Percentiles rank a stretch among this genome's conserved stretches.
These are phyloP conservation scores for Tetrastigma voinierianum DNA, from an alignment of 164 flowering plant species.

Conservation along the genomic window DNA sequence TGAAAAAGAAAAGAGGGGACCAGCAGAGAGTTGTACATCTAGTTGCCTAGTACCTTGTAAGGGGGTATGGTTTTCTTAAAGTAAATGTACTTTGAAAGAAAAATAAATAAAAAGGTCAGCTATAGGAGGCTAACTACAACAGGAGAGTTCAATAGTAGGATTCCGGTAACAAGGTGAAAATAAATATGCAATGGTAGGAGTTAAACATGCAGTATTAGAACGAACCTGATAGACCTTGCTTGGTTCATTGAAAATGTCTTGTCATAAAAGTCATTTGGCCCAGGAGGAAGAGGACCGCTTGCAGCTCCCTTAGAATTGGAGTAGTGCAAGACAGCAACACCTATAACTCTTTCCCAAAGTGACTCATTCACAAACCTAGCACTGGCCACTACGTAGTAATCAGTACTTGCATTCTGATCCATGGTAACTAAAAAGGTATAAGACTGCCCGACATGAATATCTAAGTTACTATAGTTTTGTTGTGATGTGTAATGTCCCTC, in stretches of 20 bases:
- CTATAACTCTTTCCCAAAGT: slow-evolving; percentile 63
- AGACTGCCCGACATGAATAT: slow-evolving; percentile 82
- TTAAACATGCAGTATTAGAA: neutral
- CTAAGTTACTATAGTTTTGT: slow-evolving; percentile 51
- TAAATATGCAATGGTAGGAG: too few species aligned
- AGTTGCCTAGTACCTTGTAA: too few species aligned
- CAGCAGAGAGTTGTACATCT: too few species aligned
- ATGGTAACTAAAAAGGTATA: slow-evolving; percentile 67
- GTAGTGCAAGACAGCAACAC: slow-evolving; percentile 76
- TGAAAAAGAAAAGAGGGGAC: too few species aligned
- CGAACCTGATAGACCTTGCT: slow-evolving; percentile 70
- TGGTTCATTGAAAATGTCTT: slow-evolving; percentile 54
- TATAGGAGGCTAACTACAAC: too few species aligned
- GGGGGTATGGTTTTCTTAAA: too few species aligned
- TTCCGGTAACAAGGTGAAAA: too few species aligned
- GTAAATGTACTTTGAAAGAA: too few species aligned
- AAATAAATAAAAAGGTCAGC: too few species aligned
- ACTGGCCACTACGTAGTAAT: slow-evolving; percentile 81
- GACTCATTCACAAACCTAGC: slow-evolving; percentile 72
- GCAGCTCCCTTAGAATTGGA: slow-evolving; percentile 67
- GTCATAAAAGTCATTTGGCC: slow-evolving; percentile 58
- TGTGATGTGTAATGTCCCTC: slow-evolving; percentile 68
- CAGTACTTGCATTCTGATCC: slow-evolving; percentile 77
- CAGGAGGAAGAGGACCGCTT: slow-evolving; percentile 66
- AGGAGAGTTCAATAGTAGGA: too few species aligned